Conservation (phyloP, 164 flowering plant species). For the Chimonanthus praecox region DNA sequence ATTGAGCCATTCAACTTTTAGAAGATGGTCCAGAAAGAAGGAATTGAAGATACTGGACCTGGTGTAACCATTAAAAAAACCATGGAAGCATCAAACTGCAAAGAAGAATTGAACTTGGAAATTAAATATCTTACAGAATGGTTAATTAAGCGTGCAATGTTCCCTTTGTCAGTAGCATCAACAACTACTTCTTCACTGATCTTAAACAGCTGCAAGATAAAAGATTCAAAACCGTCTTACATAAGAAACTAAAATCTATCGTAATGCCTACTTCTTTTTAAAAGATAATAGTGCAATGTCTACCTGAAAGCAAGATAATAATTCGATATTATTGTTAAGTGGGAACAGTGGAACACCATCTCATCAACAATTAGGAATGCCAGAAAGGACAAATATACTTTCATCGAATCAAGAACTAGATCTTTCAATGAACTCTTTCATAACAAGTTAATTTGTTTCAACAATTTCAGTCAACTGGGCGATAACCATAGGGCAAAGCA, state of each 20-base stretch:
- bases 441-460: neutral
- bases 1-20: neutral
- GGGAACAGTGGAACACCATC: neutral
- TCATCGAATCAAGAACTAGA: neutral
- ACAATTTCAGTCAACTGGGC: neutral
- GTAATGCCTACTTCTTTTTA: too few relatives aligned
- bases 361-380: neutral
- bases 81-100: neutral
- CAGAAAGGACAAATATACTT: neutral
- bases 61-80: neutral
- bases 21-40: constrained; percentile 7
- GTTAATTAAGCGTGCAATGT: constrained; percentile 89
- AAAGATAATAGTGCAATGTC: neutral
- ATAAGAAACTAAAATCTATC: neutral
- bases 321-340: neutral
- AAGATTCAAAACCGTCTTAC: neutral
- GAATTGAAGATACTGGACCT: neutral
- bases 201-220: constrained; percentile 72
- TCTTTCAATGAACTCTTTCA: too few relatives aligned
- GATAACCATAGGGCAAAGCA: neutral
- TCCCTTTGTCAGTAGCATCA: constrained; percentile 90
- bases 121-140: constrained; percentile 68
- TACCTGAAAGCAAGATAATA: neutral
- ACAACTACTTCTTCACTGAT: constrained; percentile 92
- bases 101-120: neutral